Base-by-base conservation (phyloP, 371 early-diverging fungal genomes). In the Syncephalis fuscata region DNA sequence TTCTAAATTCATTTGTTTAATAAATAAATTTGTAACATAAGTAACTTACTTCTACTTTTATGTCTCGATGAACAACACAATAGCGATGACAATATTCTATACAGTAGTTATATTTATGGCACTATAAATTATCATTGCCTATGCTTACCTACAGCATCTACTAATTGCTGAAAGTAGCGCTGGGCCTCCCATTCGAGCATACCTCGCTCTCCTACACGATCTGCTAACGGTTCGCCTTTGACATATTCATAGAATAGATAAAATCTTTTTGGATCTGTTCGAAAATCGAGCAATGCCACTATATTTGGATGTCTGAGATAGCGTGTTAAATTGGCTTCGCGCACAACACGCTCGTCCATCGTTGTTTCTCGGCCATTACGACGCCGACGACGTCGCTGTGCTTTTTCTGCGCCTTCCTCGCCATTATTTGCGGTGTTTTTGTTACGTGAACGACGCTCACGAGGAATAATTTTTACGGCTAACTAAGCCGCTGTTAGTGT, bases 271-370 rank as follows among this genome's bases (percentile, higher is more conserved):
- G 39, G 25, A 16, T 45, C 46, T 10, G 46, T 47, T 14, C 52
- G n/a, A 32, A 43, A 52, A 22, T 52, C 47, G 15, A 23, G 45
- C 9, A 52, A 41, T 8, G 46, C 36, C 10, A 52, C 52, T 16
- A 52, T 52, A 42, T 52, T 22, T 11, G 21, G 24, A 42, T 52
- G 46, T 4, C 19, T 23, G 11, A 52, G 22, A 17, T 46, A 47
- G 8, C 52, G 52, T 24, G 52, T 47, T 4, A 52, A 16, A 36
- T 52, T 52, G 14, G 52, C 52, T 32, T 52, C 52, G 5, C 52
- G 32, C 21, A 52, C 17, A 1, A 52, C 39, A 2, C 52, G n/a
- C 22, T 47, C 47, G 42, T 42, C 52, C n/a, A 26, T 44, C 47
- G 9, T 46, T 47, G 21, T 39, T 38, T 24, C 47, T 4, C 32